Conservation (phyloP, 495 filamentous ascomycete species). For the Aspergillus homomorphus region DNA sequence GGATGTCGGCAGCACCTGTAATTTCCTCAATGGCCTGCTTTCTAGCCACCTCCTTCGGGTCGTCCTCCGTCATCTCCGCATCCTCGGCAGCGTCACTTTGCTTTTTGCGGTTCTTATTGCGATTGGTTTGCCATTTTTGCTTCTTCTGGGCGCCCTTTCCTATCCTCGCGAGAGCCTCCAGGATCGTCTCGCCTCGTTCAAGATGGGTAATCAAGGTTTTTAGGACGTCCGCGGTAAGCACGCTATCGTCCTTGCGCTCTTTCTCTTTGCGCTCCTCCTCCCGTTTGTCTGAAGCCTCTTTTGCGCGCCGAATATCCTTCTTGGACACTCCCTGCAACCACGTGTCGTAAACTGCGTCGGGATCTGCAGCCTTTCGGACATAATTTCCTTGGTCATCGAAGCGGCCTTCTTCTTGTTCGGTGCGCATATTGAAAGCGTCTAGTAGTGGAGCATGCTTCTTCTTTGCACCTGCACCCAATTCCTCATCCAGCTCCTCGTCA, state of each 20-base stretch:
- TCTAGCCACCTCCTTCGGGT: conserved; percentile 66
- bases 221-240: conserved; percentile 72
- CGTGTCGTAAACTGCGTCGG: conserved; percentile 83
- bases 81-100: conserved; percentile 52
- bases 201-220: conserved; percentile 66
- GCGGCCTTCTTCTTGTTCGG: conserved; percentile 86
- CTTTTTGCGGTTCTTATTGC: conserved; percentile 55
- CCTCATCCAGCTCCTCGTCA: conserved; percentile 73
- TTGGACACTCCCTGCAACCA: conserved; percentile 93
- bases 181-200: conserved; percentile 78
- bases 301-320: conserved; percentile 85
- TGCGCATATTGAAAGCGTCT: conserved; percentile 92
- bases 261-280: conserved; percentile 70
- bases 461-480: conserved; percentile 82
- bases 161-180: conserved; percentile 83
- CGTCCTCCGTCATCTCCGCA: conserved; percentile 71
- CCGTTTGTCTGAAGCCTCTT: conserved; percentile 81
- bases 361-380: conserved; percentile 83
- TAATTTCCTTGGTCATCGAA: conserved; percentile 91
- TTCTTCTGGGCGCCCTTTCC: conserved; percentile 64
- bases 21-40: conserved; percentile 74
- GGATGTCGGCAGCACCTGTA: conserved; percentile 81
- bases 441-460: conserved; percentile 95
- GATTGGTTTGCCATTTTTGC: conserved; percentile 59
- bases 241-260: conserved; percentile 66